Evolutionary conservation across 2,329 filamentous ascomycete species (phyloP), one percentile per base, ranked within the genome.

Genomic region (Xylariomycetidae sp.): DNA sequence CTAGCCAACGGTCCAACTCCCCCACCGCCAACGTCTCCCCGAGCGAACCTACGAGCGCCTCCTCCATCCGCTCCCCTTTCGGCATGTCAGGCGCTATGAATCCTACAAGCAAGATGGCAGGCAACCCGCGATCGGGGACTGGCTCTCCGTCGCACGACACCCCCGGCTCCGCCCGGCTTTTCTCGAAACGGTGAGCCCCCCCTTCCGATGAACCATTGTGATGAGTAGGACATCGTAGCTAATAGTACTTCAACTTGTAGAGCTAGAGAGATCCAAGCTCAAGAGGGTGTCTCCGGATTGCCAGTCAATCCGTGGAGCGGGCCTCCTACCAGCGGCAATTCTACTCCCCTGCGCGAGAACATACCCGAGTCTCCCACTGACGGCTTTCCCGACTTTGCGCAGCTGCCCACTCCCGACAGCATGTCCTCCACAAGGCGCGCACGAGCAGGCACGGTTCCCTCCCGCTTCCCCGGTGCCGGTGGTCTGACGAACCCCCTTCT

Each of bases 341-440:
- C 90, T 14, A 95, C 90, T 25, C 92, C 92, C 48, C 75, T 98
- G 32, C 86, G 92, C 54, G 92, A 96, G 67, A 95, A 90, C 46
- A 96, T 98, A 41, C 89, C 90, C 44, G 92, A 98, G 64, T 95
- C 90, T 22, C 92, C 92, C 19, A 92, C 85, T 46, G 90, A 95
- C 65, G 90, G 85, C 48, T 96, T 96, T 51, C 89, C 92, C 38
- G 89, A 95, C 60, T 87, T 95, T 57, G 75, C 83, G 44, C 77
- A 80, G 49, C 72, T 85, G 25, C 74, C 83, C 25, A 72, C 81
- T 7, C 74, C 82, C 44, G 74, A 80, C 44, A 72, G 68, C 37
- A 57, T 82, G 40, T 78, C 82, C 35, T 72, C 83, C 50, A 76
- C 79, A 29, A 79, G 92, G 45, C 80, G 92, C 56, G 83, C 87